Evolutionary conservation across 495 filamentous ascomycete genomes (phyloP).

Genomic region (Zalerion maritima): DNA sequence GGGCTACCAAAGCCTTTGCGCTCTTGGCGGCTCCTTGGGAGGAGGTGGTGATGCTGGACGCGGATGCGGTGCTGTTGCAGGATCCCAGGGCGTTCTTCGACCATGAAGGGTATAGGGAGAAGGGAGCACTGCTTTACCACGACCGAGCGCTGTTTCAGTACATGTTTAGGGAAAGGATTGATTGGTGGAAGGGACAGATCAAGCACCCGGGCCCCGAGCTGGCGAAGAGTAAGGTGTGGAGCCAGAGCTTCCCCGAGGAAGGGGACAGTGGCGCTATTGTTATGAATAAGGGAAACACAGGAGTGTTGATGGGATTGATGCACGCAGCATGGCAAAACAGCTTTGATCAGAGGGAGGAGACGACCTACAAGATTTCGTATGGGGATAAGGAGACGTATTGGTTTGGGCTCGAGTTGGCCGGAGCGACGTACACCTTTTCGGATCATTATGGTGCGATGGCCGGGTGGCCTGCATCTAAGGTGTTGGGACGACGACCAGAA

Average conservation of each 20-base stretch:
- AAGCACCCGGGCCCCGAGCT: constrained; percentile 10
- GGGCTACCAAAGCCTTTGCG: constrained; percentile 20
- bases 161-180: constrained; percentile 12
- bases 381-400: constrained; percentile 23
- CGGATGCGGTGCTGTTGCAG: constrained; percentile 18
- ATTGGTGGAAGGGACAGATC: constrained; percentile 14
- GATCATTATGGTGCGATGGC: constrained; percentile 15
- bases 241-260: constrained; percentile 14
- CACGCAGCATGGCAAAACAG: constrained; percentile 17
- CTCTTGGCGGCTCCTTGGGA: constrained; percentile 15
- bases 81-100: constrained; percentile 12
- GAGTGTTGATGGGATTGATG: constrained; percentile 15
- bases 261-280: constrained; percentile 17
- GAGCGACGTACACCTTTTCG: constrained; percentile 14
- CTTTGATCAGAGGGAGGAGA: constrained; percentile 9
- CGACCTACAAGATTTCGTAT: constrained; percentile 14
- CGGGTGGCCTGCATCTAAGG: too few species aligned
- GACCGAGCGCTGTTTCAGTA: constrained; percentile 20
- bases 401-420: constrained; percentile 17
- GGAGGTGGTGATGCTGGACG: constrained; percentile 19
- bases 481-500: too few species aligned
- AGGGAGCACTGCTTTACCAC: constrained; percentile 26
- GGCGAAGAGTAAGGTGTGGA: constrained; percentile 14
- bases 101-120: constrained; percentile 13
- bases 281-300: constrained; percentile 14